phyloP scores from a whole-genome alignment of 2,329 filamentous ascomycete species.

The Purpureocillium lavendulum region DNA sequence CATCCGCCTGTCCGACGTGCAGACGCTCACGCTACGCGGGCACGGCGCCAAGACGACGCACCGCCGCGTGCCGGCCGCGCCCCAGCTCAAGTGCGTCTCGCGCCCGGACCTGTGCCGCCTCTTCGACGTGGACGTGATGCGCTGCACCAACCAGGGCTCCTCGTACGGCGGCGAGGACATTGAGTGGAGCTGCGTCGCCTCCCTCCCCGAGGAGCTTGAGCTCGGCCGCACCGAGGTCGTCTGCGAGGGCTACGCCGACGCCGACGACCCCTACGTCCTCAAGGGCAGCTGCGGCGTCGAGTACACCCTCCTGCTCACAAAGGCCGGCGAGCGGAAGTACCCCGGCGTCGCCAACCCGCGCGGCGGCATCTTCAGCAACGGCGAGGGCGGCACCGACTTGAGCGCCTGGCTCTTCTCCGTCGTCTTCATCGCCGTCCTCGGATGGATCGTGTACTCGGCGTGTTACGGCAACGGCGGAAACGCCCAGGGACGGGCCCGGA shows the following conservation, averaged over 20 bases:
- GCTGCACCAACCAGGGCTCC: constrained; percentile 77
- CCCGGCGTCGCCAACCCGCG: constrained; percentile 41
- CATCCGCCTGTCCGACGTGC: constrained; percentile 54
- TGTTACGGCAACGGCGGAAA: constrained; percentile 19
- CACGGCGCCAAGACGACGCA: constrained; percentile 58
- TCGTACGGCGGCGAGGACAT: constrained; percentile 75
- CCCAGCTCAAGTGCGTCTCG: constrained; percentile 71
- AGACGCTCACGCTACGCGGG: constrained; percentile 68
- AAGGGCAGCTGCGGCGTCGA: constrained; percentile 90
- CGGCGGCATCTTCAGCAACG: constrained; percentile 23
- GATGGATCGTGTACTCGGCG: constrained; percentile 54
- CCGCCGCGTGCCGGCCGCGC: constrained; percentile 67
- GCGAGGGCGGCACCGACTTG: constrained; percentile 21
- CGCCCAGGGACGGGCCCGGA: constrained; percentile 6
- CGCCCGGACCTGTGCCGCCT: constrained; percentile 55
- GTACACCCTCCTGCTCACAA: constrained; percentile 73
- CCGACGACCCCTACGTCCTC: constrained; percentile 78
- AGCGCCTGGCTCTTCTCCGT: constrained; percentile 46
- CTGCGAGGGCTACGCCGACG: constrained; percentile 76
- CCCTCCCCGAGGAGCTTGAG: constrained; percentile 52
- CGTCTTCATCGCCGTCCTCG: constrained; percentile 50
- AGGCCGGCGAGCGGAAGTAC: constrained; percentile 63
- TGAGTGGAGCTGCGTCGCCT: constrained; percentile 78
- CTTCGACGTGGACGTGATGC: constrained; percentile 73
- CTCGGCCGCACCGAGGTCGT: constrained; percentile 83